These are phyloP conservation scores for Thalia dealbata DNA, from an alignment of 176 grass and related monocot genomes.

Conservation along the genomic window DNA sequence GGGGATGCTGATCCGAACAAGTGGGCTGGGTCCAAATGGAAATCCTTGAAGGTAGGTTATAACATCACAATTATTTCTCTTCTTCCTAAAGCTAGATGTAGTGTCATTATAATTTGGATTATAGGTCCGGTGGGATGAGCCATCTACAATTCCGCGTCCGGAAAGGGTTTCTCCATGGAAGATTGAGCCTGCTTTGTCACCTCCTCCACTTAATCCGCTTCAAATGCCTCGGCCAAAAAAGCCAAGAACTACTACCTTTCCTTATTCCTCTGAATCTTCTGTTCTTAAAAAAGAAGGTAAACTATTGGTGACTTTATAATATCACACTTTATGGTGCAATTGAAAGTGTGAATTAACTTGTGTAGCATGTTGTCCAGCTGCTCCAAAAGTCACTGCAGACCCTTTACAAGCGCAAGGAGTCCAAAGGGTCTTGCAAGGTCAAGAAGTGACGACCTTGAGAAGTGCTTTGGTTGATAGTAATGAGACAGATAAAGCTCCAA, in stretches of 20 bases:
- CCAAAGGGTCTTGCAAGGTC: conserved; percentile 52
- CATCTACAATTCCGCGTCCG: conserved; percentile 65
- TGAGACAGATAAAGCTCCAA: conserved; percentile 28
- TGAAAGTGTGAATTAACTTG: neutral
- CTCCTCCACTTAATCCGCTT: conserved; percentile 53
- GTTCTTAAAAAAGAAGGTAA: conserved; percentile 72
- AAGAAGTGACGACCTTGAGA: conserved; percentile 37
- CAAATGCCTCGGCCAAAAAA: conserved; percentile 56
- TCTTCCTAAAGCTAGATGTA: conserved; percentile 9
- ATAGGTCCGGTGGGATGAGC: conserved; percentile 92
- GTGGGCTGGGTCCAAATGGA: conserved; percentile 88
- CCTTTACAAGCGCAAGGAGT: conserved; percentile 27
- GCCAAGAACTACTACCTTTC: conserved; percentile 33
- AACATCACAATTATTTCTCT: neutral
- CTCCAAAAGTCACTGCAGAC: conserved; percentile 38
- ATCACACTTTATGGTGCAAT: neutral
- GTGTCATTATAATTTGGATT: conserved; percentile 7
- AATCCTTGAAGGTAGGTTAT: conserved; percentile 60
- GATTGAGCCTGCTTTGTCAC: conserved; percentile 65
- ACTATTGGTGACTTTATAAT: neutral
- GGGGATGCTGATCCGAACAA: conserved; percentile 48
- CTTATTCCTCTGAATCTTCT: conserved; percentile 41
- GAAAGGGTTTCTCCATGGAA: conserved; percentile 98
- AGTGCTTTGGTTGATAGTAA: conserved; percentile 20
- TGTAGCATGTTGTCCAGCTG: conserved; percentile 12